phyloP scores from a whole-genome alignment of 2,329 filamentous ascomycete species.

The Hymenoscyphus linearis region DNA sequence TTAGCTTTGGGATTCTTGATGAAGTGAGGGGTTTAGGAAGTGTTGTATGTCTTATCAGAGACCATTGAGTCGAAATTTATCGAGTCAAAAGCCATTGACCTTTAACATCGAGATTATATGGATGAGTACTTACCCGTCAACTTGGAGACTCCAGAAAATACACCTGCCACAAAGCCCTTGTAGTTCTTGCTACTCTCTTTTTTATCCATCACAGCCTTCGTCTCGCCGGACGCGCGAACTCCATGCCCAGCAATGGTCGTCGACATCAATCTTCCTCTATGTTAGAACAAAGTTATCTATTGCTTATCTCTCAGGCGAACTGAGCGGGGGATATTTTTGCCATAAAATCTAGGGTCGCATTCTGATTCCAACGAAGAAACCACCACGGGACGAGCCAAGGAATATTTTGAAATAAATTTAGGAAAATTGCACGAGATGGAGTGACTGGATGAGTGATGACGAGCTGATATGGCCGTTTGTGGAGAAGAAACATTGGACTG shows the following conservation, averaged over 20 bases:
- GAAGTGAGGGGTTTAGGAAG: background rate
- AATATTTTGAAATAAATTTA: background rate
- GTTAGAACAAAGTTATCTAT: background rate
- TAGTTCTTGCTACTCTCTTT: conserved; percentile 49
- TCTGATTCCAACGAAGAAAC: background rate
- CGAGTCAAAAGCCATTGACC: background rate
- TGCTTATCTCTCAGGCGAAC: background rate
- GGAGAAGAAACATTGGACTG: background rate
- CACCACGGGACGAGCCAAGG: background rate
- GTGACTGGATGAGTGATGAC: background rate
- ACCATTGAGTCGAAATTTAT: too few relatives aligned
- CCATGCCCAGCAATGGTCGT: conserved; percentile 4
- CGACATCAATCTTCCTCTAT: conserved; percentile 8
- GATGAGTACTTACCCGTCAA: conserved; percentile 61
- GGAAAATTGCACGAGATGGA: background rate
- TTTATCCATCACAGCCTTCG: conserved; percentile 19
- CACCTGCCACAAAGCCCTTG: conserved; percentile 94
- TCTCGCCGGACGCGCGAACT: background rate
- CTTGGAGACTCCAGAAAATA: conserved; percentile 92
- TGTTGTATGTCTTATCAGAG: background rate
- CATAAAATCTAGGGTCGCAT: background rate
- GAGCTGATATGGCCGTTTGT: background rate
- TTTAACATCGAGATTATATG: background rate
- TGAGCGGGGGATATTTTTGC: background rate
- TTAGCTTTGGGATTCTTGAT: conserved; percentile 1